Conservation (phyloP, 2,329 filamentous ascomycete species). For the Dryadomyces quercus-mongolicae region DNA sequence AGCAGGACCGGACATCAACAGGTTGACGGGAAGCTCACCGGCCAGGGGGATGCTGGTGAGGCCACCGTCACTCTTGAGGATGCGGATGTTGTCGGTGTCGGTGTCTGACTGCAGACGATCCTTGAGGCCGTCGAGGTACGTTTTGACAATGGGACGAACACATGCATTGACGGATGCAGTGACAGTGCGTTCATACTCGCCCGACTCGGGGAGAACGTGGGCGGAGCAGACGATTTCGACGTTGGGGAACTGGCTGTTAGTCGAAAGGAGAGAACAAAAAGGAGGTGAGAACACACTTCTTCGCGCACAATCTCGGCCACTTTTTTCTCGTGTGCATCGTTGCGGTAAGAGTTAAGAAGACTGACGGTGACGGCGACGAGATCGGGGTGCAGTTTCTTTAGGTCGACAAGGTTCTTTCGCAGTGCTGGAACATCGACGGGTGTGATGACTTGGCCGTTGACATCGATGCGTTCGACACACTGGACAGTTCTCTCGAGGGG, state of each 20-base stretch:
- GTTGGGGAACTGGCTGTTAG: slow-evolving; percentile 10
- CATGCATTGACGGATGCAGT: slow-evolving; percentile 34
- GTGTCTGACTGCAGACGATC: slow-evolving; percentile 19
- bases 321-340: slow-evolving; percentile 26
- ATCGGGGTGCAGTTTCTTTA: slow-evolving; percentile 26
- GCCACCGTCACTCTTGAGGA: slow-evolving; percentile 36
- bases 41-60: slow-evolving; percentile 31
- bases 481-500: slow-evolving; percentile 34
- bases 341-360: slow-evolving; percentile 33
- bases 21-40: slow-evolving; percentile 32
- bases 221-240: slow-evolving; percentile 31
- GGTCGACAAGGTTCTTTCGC: slow-evolving; percentile 21
- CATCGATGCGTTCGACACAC: slow-evolving; percentile 29
- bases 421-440: slow-evolving; percentile 26
- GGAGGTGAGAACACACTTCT: slow-evolving; percentile 22
- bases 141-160: slow-evolving; percentile 33
- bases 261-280: no score
- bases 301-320: slow-evolving; percentile 26
- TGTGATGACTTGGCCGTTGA: slow-evolving; percentile 26
- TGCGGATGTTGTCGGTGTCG: slow-evolving; percentile 31
- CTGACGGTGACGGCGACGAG: slow-evolving; percentile 32
- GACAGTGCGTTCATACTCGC: slow-evolving; percentile 36
- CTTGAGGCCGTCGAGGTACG: slow-evolving; percentile 28
- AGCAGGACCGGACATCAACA: slow-evolving; percentile 34
- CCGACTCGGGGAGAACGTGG: slow-evolving; percentile 32